These are phyloP conservation scores for Saccharomycopsis sp. DNA, from an alignment of 805 yeast species.

Conservation along the genomic window DNA sequence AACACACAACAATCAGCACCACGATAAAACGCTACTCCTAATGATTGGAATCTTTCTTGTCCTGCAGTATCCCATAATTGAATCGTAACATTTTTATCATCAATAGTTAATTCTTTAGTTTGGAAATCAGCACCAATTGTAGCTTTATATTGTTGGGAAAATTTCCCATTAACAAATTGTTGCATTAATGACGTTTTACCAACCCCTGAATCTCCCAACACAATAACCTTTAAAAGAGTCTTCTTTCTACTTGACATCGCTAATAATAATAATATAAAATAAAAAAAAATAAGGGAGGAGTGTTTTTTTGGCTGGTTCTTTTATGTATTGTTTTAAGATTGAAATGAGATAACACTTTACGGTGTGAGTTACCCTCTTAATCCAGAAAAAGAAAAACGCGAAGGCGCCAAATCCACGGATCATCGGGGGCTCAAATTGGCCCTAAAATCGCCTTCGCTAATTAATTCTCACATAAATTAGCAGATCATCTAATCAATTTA, in stretches of 20 bases:
- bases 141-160: slow-evolving; percentile 92
- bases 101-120: slow-evolving; percentile 83
- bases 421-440: too few relatives aligned
- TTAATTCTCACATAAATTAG: too few relatives aligned
- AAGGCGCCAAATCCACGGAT: too few relatives aligned
- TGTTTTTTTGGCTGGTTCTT: too few relatives aligned
- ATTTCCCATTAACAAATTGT: slow-evolving; percentile 91
- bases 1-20: slow-evolving; percentile 98
- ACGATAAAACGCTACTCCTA: slow-evolving; percentile 95
- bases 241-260: slow-evolving; percentile 53
- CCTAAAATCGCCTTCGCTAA: too few relatives aligned
- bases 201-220: slow-evolving; percentile 94
- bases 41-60: slow-evolving; percentile 92
- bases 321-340: too few relatives aligned
- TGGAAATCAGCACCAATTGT: slow-evolving; percentile 97
- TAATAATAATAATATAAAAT: too few relatives aligned
- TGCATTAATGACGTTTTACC: slow-evolving; percentile 97
- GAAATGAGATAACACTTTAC: too few relatives aligned
- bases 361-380: too few relatives aligned
- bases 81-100: slow-evolving; percentile 52
- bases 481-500: too few relatives aligned
- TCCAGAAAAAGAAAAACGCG: too few relatives aligned
- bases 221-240: slow-evolving; percentile 77
- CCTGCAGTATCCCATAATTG: slow-evolving; percentile 99
- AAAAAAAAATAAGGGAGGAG: too few relatives aligned